Evolutionary conservation across 1,284 basidiomycete species (phyloP).

Genomic region (Cryptococcus maquisensis): DNA sequence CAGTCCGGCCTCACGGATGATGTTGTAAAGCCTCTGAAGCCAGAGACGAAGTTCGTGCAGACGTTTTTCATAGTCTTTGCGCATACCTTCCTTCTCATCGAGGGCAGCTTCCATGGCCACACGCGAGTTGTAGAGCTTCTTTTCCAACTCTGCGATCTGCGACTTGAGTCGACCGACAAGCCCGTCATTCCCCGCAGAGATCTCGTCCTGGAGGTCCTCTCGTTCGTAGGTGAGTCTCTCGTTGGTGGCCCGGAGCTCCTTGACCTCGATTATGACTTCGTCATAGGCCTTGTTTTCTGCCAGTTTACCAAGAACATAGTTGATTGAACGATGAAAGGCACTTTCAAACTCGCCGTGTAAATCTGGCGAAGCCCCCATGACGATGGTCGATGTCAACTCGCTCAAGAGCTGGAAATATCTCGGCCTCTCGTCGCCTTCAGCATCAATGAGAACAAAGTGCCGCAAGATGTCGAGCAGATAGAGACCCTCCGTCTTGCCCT

Average conservation of each 20-base stretch:
- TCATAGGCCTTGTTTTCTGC: constrained; percentile 86
- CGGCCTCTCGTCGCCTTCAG: constrained; percentile 74
- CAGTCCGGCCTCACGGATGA: not conserved
- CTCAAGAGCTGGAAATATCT: constrained; percentile 93
- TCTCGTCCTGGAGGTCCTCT: constrained; percentile 65
- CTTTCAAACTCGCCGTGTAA: constrained; percentile 69
- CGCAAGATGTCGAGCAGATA: constrained; percentile 90
- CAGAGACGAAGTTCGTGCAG: not conserved
- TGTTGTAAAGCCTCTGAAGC: constrained; percentile 63
- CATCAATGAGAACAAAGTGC: constrained; percentile 83
- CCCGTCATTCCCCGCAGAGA: constrained; percentile 75
- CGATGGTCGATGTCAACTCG: constrained; percentile 85
- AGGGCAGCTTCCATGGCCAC: constrained; percentile 71
- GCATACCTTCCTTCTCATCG: constrained; percentile 74
- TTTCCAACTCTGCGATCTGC: constrained; percentile 68
- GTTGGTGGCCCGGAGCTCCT: constrained; percentile 62
- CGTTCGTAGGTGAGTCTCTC: constrained; percentile 43
- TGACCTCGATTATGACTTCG: constrained; percentile 70
- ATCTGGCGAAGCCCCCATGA: constrained; percentile 76
- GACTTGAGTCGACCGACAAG: constrained; percentile 76
- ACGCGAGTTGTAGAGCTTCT: constrained; percentile 72
- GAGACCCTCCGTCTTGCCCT: constrained; percentile 67
- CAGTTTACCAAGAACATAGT: constrained; percentile 82
- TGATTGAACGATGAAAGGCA: constrained; percentile 83
- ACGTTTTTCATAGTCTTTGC: constrained; percentile 75